Conservation (phyloP, 2,329 filamentous ascomycete species). For the Sporothrix phasma region DNA sequence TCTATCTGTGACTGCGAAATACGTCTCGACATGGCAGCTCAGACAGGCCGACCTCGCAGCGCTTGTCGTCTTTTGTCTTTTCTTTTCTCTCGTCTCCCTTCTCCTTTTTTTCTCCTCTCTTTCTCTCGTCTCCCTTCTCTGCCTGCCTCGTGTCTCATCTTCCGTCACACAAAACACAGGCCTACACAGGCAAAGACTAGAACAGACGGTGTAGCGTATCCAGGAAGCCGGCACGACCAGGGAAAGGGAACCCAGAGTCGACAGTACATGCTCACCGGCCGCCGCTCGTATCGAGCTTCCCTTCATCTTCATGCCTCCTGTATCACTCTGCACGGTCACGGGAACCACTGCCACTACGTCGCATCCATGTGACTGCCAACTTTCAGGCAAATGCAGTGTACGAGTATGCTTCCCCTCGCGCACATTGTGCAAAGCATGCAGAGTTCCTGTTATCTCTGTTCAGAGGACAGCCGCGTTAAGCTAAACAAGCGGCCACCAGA, state of each 20-base stretch:
- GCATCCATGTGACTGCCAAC: not conserved
- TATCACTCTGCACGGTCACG: too few relatives aligned
- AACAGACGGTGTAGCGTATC: not conserved
- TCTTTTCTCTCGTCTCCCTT: not conserved
- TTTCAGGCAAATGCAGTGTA: too few relatives aligned
- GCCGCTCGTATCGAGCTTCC: too few relatives aligned
- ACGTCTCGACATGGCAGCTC: not conserved
- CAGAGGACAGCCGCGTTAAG: too few relatives aligned
- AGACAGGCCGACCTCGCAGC: not conserved
- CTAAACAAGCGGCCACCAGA: too few relatives aligned
- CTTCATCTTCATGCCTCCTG: not conserved
- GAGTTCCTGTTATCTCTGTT: slow-evolving; percentile 5
- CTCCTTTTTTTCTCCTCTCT: not conserved
- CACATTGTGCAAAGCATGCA: too few relatives aligned
- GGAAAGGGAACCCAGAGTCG: not conserved
- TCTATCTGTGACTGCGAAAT: not conserved
- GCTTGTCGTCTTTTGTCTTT: not conserved
- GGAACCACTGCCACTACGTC: not conserved
- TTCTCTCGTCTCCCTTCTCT: not conserved
- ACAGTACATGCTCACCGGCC: not conserved
- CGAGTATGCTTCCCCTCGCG: too few relatives aligned
- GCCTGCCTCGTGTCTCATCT: not conserved
- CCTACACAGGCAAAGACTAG: not conserved
- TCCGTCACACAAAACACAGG: not conserved
- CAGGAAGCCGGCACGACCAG: not conserved